Evolutionary conservation across 305 asterid species (phyloP).

Genomic region (Rubia peregrina): DNA sequence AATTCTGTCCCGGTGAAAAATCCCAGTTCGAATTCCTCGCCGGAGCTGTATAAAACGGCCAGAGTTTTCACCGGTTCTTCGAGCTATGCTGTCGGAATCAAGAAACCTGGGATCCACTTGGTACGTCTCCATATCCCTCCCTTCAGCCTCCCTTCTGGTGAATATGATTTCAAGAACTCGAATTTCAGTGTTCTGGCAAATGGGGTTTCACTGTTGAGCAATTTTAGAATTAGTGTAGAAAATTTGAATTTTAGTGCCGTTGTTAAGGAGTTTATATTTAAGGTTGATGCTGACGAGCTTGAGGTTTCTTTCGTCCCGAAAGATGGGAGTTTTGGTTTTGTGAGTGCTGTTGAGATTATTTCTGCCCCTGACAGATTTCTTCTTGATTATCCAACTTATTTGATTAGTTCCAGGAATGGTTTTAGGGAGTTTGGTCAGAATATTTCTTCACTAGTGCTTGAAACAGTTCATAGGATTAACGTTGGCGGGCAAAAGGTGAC

Average conservation of each 20-base stretch:
- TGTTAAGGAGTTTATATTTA: constrained; percentile 55
- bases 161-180: constrained; percentile 40
- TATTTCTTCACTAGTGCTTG: constrained; percentile 46
- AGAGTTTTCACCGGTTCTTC: constrained; percentile 56
- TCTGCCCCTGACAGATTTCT: constrained; percentile 67
- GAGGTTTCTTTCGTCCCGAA: constrained; percentile 49
- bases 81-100: constrained; percentile 41
- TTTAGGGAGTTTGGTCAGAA: constrained; percentile 58
- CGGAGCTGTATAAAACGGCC: constrained; percentile 51
- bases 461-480: constrained; percentile 78
- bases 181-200: constrained; percentile 53
- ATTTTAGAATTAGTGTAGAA: constrained; percentile 15
- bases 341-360: constrained; percentile 75
- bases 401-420: constrained; percentile 39
- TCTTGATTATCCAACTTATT: constrained; percentile 41
- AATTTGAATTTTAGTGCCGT: constrained; percentile 9
- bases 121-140: constrained; percentile 78
- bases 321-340: constrained; percentile 48
- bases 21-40: constrained; percentile 36
- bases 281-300: constrained; percentile 44
- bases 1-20: constrained; percentile 40
- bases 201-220: constrained; percentile 40
- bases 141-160: constrained; percentile 35
- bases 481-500: constrained; percentile 74
- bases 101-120: constrained; percentile 58